phyloP scores from a whole-genome alignment of 192 early-diverging fungal genomes.

The Coemansia sp. region DNA sequence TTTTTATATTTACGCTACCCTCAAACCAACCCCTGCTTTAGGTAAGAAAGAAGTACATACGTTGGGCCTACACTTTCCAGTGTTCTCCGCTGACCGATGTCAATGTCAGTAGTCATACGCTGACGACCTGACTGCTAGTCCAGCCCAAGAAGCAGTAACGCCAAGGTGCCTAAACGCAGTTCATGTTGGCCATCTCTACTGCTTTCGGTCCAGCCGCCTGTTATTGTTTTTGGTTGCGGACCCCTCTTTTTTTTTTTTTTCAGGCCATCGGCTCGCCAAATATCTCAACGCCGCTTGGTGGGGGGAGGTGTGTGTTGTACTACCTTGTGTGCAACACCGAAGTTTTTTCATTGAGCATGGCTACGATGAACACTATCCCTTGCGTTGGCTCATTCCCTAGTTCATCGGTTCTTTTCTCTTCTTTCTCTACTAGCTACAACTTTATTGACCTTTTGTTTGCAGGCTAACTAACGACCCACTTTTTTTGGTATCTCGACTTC shows the following conservation, averaged over 20 bases:
- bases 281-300: background rate
- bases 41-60: background rate
- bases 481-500: background rate
- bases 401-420: background rate
- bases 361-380: background rate
- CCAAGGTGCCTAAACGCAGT: background rate
- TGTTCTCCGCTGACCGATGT: too few species aligned
- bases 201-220: background rate
- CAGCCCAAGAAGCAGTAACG: background rate
- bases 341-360: background rate
- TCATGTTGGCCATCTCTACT: background rate
- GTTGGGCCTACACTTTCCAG: background rate
- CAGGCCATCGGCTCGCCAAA: background rate
- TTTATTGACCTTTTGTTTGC: background rate
- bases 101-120: too few species aligned
- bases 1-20: conserved; percentile 1
- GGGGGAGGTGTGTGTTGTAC: background rate
- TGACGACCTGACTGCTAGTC: background rate
- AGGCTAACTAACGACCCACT: background rate
- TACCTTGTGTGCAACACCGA: background rate
- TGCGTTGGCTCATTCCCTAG: background rate
- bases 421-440: conserved; percentile 2
- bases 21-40: background rate
- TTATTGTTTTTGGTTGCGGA: background rate
- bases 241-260: background rate